Evolutionary conservation across 177 flowering plant species (phyloP).

Genomic region (Vitis hybrid): DNA sequence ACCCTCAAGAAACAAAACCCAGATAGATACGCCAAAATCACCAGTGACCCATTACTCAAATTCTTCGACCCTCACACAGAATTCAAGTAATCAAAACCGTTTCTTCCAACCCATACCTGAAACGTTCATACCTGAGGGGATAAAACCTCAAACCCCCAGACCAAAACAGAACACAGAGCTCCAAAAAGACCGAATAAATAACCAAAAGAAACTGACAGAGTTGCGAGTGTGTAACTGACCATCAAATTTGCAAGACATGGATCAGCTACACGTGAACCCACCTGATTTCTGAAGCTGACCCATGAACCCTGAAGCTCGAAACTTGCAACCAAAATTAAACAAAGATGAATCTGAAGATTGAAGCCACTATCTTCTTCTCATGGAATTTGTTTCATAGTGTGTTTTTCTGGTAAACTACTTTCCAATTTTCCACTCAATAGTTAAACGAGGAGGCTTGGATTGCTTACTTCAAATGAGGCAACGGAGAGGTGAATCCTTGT

Average conservation of each 20-base stretch:
- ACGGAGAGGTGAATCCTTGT: too few relatives aligned
- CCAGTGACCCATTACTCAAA: not conserved
- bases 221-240: slow-evolving; percentile 10
- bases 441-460: too few relatives aligned
- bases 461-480: too few relatives aligned
- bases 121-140: too few relatives aligned
- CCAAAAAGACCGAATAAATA: not conserved
- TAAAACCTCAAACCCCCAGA: slow-evolving; percentile 13
- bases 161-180: not conserved
- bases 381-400: too few relatives aligned
- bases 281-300: slow-evolving; percentile 2
- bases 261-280: slow-evolving; percentile 21
- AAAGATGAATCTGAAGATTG: too few relatives aligned
- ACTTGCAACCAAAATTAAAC: not conserved
- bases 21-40: not conserved
- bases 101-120: not conserved
- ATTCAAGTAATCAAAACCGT: not conserved
- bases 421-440: too few relatives aligned
- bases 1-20: not conserved
- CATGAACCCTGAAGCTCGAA: not conserved
- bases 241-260: slow-evolving; percentile 12
- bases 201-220: not conserved
- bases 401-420: too few relatives aligned
- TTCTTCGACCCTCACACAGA: not conserved
- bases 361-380: too few relatives aligned